Base-by-base conservation (phyloP, 2,329 filamentous ascomycete genomes). In the Ophiognomonia clavigignenti-juglandacearum region DNA sequence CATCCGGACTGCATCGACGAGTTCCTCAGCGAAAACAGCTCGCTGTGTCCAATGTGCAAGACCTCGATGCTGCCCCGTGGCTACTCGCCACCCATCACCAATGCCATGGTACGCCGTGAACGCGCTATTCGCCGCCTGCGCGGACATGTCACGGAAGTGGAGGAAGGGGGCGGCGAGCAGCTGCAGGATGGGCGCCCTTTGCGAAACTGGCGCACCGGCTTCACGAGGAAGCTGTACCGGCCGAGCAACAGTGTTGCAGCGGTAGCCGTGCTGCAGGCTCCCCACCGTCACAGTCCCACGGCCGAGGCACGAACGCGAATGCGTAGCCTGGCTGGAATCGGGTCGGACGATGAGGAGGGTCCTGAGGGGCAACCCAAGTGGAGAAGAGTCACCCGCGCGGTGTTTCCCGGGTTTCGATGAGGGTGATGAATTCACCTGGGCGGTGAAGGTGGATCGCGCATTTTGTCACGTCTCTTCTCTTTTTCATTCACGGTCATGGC, bases 31-130 rank as follows among this genome's bases (percentile, higher is more conserved):
- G 75, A 82, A 45, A 85, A 85, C 60, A 95, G 87, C 61, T 95
- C 88, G 16, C 74, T 96, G 2, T 98, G 93, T 59, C 92, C 93
- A 1, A 73, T 95, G 57, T 98, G 93, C 72, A 96, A 96, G 64
- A 80, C 84, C 51, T 87, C 80, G 41, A 88, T 91, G 58, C 68
- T 96, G 1, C 90, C 91, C 6, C 58, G 63, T 56, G 69, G 88
- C 0, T 80, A 80, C 57, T 83, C 80, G 47, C 83, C 85, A 1
- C 74, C 74, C 16, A 82, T 95, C 35, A 95, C 89, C 5, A 93
- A 95, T 57, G 76, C 78, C 14, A 95, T 95, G 86, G 90, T 95
- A 6, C 82, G 87, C 18, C 79, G 87, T 32, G 90, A 96, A 65
- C 76, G 86, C 14, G 78, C 85, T 20, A 70, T 89, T 11, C 71